Percentiles rank a stretch among this genome's conserved stretches.
Evolutionary conservation across 164 flowering plant species (phyloP).

Genomic region (Macadamia integrifolia): DNA sequence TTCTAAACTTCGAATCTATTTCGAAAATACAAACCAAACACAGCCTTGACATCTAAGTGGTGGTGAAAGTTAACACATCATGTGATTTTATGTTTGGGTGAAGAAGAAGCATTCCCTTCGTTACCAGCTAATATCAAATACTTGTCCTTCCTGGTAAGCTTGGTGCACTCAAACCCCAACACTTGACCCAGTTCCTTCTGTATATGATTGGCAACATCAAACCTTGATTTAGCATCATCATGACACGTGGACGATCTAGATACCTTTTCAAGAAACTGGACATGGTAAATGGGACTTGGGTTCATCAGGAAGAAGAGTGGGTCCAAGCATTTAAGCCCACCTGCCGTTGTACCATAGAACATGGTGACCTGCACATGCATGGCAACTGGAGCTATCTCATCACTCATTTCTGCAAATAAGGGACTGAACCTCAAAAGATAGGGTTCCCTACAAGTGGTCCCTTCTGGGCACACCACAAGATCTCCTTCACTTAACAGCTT

Average conservation of each 20-base stretch:
- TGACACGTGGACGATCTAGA: constrained; percentile 18
- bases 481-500: constrained; percentile 36
- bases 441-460: constrained; percentile 65
- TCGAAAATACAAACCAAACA: too few relatives aligned
- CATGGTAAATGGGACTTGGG: constrained; percentile 32
- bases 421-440: constrained; percentile 58
- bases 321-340: constrained; percentile 49
- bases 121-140: constrained; percentile 54
- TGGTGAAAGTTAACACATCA: too few relatives aligned
- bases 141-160: constrained; percentile 56
- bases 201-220: constrained; percentile 44
- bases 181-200: constrained; percentile 37
- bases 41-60: too few relatives aligned
- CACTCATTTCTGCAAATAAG: constrained; percentile 45
- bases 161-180: constrained; percentile 47
- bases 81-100: too few relatives aligned
- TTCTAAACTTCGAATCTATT: too few relatives aligned
- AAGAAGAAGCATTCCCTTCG: constrained; percentile 22
- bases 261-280: constrained; percentile 26
- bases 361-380: constrained; percentile 24
- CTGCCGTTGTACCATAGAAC: constrained; percentile 50
- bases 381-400: constrained; percentile 46
- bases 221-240: constrained; percentile 17
- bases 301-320: constrained; percentile 54
- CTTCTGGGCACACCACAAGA: constrained; percentile 60